phyloP scores from a whole-genome alignment of 177 flowering plant genomes.

The Vitis hybrid region DNA sequence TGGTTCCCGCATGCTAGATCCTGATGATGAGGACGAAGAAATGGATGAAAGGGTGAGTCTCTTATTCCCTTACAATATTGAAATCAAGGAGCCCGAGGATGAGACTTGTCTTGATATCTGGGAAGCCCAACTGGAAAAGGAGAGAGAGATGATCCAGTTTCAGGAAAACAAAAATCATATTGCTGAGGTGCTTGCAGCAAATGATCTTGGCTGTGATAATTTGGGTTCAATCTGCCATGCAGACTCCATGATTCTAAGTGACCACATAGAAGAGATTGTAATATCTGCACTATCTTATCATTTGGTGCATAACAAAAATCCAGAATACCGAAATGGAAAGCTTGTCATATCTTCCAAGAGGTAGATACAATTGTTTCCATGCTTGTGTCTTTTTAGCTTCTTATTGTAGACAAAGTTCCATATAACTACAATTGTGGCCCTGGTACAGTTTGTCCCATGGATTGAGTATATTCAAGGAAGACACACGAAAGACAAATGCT shows the following conservation, averaged over 20 bases:
- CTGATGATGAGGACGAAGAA: conserved; percentile 31
- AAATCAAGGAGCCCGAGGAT: conserved; percentile 43
- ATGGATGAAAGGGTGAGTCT: conserved; percentile 31
- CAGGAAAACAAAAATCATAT: conserved; percentile 53
- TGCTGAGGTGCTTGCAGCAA: conserved; percentile 47
- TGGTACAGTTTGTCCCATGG: conserved; percentile 54
- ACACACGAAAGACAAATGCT: conserved; percentile 37
- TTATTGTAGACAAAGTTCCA: neutral
- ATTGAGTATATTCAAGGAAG: conserved; percentile 46
- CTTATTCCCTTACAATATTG: conserved; percentile 48
- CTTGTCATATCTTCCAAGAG: conserved; percentile 53
- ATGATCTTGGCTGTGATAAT: conserved; percentile 53
- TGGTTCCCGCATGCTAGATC: conserved; percentile 37
- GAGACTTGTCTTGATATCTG: conserved; percentile 41
- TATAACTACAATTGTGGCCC: neutral
- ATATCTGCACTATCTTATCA: conserved; percentile 49
- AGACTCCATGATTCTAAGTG: conserved; percentile 39
- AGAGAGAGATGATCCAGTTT: conserved; percentile 37
- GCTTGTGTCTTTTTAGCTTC: neutral
- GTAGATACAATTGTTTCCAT: conserved; percentile 12
- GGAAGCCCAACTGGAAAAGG: conserved; percentile 49
- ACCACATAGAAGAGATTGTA: conserved; percentile 48
- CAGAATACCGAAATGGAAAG: conserved; percentile 56
- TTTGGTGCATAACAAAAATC: conserved; percentile 43
- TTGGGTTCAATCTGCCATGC: conserved; percentile 39